Base-by-base conservation (phyloP, 495 filamentous ascomycete genomes). In the Penicillium odoratum region DNA sequence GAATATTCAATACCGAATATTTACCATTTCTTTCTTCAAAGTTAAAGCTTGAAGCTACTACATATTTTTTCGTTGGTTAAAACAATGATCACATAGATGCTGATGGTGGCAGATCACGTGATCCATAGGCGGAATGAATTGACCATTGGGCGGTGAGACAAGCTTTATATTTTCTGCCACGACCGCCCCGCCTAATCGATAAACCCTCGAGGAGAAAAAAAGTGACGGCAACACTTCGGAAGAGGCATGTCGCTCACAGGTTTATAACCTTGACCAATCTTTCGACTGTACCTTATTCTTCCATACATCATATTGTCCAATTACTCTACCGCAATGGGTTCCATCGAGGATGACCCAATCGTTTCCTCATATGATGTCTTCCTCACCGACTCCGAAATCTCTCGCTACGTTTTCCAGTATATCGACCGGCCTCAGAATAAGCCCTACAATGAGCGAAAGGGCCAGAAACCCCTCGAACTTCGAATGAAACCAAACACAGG, bases 351-450 rank as follows among this genome's bases (percentile, higher is more conserved):
- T 47, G 79, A 84, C 55, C 83, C 83, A 2, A 78, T 88, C 58
- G 74, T 81, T 30, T 73, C 81, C 25, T 81, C 81, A 43, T 88
- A 86, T 71, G 80, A 86, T 59, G 72, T 88, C 67, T 83, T 76
- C 74, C 79, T 88, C 51, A 87, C 78, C 48, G 74, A 78, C 62
- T 78, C 77, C 48, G 69, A 78, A 53, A 69, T 78, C 63, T 69
- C 68, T 43, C 74, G 75, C 25, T 85, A 85, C 65, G 78, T 93
- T 57, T 80, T 93, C 38, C 90, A 92, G 73, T 92, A 88, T 70
- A 83, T 87, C 7, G 77, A 78, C 60, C 71, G 76, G 15, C 67
- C 71, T 15, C 58, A 70, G 2, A 70, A 76, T 11, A 71, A 81
- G 53, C 78, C 83, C 10, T 90, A 89, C 72, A 81, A 83, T 36